These are phyloP conservation scores for Penicillium maclennaniae DNA, from an alignment of 495 filamentous ascomycete species.

Conservation along the genomic window DNA sequence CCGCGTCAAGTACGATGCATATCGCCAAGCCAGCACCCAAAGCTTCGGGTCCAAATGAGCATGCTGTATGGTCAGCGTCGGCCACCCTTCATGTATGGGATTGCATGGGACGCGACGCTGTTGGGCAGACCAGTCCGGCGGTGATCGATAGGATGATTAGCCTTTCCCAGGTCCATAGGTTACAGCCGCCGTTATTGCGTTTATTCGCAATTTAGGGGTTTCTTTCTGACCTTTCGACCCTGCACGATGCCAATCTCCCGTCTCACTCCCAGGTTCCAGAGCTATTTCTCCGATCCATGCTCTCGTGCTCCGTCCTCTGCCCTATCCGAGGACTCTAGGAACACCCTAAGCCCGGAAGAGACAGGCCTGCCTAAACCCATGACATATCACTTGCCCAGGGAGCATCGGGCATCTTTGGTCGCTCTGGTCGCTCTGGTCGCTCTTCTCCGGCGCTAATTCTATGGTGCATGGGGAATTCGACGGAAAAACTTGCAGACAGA, in stretches of 20 bases:
- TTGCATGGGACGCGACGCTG: conserved; percentile 21
- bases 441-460: conserved; percentile 34
- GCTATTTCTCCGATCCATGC: background rate
- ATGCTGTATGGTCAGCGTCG: conserved; percentile 9
- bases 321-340: background rate
- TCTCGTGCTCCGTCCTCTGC: conserved; percentile 1
- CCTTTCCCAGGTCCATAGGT: conserved; percentile 15
- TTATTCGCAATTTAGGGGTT: conserved; percentile 4
- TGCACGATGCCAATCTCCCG: background rate
- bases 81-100: conserved; percentile 16
- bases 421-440: conserved; percentile 26
- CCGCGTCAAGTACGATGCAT: background rate
- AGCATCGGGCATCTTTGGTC: conserved; percentile 15
- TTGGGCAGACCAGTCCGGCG: conserved; percentile 22
- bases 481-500: conserved; percentile 25
- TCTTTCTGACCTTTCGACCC: conserved; percentile 1
- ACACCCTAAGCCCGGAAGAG: background rate
- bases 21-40: conserved; percentile 11
- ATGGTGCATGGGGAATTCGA: conserved; percentile 12
- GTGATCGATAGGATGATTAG: conserved; percentile 23
- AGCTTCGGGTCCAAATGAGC: conserved; percentile 4
- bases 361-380: conserved; percentile 1
- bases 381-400: conserved; percentile 12
- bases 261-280: background rate
- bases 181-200: conserved; percentile 19